Evolutionary conservation across 2,329 filamentous ascomycete species (phyloP).

Genomic region (Corinectria fuckeliana): DNA sequence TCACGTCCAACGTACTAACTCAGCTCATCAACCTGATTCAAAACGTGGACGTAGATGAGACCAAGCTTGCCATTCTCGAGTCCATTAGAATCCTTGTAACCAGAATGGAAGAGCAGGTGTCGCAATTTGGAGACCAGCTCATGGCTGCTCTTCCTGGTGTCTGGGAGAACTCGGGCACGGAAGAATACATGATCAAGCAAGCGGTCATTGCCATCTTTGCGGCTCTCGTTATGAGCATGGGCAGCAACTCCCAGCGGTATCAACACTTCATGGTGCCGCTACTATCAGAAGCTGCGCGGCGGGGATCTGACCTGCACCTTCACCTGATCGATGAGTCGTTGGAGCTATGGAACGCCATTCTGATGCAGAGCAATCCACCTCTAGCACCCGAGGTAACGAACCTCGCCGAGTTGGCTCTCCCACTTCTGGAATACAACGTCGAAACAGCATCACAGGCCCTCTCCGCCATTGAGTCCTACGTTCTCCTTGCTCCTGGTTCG

Average conservation of each 20-base stretch:
- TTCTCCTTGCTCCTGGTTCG: constrained; percentile 72
- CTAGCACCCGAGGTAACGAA: constrained; percentile 66
- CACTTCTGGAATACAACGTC: constrained; percentile 70
- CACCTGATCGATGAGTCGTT: constrained; percentile 92
- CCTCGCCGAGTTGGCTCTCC: constrained; percentile 68
- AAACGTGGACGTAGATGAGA: constrained; percentile 82
- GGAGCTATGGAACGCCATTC: constrained; percentile 83
- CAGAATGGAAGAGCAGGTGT: constrained; percentile 77
- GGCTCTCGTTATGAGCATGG: constrained; percentile 86
- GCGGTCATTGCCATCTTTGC: constrained; percentile 86
- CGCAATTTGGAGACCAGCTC: constrained; percentile 77
- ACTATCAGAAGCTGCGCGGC: constrained; percentile 79
- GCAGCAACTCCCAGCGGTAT: constrained; percentile 76
- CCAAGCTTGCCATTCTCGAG: constrained; percentile 87
- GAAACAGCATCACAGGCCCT: constrained; percentile 68
- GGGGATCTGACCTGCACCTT: constrained; percentile 74
- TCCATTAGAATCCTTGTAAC: constrained; percentile 83
- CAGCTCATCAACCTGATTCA: constrained; percentile 79
- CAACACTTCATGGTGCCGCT: constrained; percentile 83
- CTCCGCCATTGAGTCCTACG: constrained; percentile 72
- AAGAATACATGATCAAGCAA: constrained; percentile 93
- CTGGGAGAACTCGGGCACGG: constrained; percentile 80
- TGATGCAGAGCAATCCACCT: constrained; percentile 69
- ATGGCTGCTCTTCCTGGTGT: constrained; percentile 80
- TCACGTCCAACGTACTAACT: constrained; percentile 74